phyloP scores from a whole-genome alignment of 805 yeast species.

The Candida michaelii region DNA sequence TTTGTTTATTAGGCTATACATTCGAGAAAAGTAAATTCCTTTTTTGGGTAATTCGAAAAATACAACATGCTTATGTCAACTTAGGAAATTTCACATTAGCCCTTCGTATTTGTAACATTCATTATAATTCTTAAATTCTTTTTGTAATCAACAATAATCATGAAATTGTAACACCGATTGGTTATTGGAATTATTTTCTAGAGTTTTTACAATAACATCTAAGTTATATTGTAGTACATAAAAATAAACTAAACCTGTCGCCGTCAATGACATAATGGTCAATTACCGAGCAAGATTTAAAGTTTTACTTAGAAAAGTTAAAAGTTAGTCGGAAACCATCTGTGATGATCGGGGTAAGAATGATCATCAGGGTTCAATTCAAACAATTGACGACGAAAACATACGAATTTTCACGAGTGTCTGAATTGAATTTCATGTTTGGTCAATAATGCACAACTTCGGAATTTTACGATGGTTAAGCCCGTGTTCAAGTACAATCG shows the following conservation, averaged over 20 bases:
- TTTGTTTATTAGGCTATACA: too few species aligned
- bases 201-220: too few species aligned
- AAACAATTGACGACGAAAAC: neutral
- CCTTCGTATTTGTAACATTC: neutral
- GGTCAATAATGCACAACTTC: neutral
- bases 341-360: neutral
- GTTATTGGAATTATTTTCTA: too few species aligned
- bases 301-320: too few species aligned
- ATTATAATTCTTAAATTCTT: neutral
- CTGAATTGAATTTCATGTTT: neutral
- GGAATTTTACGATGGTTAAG: neutral
- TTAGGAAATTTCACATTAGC: neutral
- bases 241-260: too few species aligned
- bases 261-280: too few species aligned
- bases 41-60: neutral
- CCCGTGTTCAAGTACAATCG: neutral
- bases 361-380: neutral
- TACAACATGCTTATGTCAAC: neutral
- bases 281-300: too few species aligned
- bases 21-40: too few species aligned
- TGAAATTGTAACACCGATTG: too few species aligned
- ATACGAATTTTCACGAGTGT: neutral
- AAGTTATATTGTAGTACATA: too few species aligned
- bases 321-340: neutral
- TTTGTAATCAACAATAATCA: neutral